phyloP scores from a whole-genome alignment of 2,329 filamentous ascomycete species.

The Talaromyces albobiverticillius region DNA sequence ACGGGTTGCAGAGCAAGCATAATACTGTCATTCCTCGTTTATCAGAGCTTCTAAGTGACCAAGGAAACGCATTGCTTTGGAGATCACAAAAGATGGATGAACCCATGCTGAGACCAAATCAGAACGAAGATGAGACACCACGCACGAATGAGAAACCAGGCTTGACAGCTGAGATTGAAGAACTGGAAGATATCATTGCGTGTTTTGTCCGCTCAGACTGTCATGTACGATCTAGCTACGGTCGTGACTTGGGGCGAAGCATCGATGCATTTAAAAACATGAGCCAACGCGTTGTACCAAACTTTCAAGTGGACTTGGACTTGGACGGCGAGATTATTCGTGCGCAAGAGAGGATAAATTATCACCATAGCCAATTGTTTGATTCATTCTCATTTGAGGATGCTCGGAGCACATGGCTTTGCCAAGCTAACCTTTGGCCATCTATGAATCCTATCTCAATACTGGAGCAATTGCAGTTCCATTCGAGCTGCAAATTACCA shows the following conservation, averaged over 20 bases:
- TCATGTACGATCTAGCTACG: conserved; percentile 8
- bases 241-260: not conserved
- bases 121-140: not conserved
- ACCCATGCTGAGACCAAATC: not conserved
- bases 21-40: not conserved
- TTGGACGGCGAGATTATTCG: conserved; percentile 17
- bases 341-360: conserved; percentile 2
- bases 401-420: conserved; percentile 37
- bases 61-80: not conserved
- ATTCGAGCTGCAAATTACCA: conserved; percentile 26
- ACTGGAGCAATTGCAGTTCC: conserved; percentile 43
- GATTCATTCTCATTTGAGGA: conserved; percentile 24
- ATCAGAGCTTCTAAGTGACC: not conserved
- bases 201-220: not conserved
- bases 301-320: conserved; percentile 19
- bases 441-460: conserved; percentile 38
- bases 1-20: not conserved
- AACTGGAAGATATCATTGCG: conserved; percentile 2
- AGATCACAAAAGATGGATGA: not conserved
- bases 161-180: not conserved
- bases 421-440: conserved; percentile 41
- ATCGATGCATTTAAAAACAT: conserved; percentile 3
- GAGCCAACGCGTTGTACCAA: not conserved
- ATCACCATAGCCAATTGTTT: conserved; percentile 13
- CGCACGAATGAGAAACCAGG: not conserved